Conservation (phyloP, 164 flowering plant genomes). For the Warburgia ugandensis region DNA sequence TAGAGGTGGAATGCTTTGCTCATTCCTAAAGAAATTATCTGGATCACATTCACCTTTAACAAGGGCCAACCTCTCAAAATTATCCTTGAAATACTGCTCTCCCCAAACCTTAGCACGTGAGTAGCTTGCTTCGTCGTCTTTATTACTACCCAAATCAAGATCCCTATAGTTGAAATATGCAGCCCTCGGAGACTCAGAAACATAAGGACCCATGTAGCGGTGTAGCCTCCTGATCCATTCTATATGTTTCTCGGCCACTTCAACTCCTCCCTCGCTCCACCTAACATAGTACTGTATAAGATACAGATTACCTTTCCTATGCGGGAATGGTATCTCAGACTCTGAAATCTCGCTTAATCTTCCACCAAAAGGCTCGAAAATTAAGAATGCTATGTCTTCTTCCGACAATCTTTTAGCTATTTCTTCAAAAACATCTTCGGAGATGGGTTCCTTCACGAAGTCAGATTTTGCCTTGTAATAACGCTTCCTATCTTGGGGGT, state of each 20-base stretch:
- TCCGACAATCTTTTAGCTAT: constrained; percentile 3
- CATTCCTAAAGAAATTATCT: constrained; percentile 15
- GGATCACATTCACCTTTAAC: constrained; percentile 21
- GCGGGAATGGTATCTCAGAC: constrained; percentile 20
- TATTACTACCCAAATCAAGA: constrained; percentile 20
- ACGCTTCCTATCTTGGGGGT: no score
- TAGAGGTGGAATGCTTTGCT: constrained; percentile 9
- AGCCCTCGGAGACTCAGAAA: constrained; percentile 14
- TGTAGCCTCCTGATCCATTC: constrained; percentile 16
- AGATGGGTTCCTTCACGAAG: constrained; percentile 15
- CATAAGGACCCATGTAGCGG: constrained; percentile 18
- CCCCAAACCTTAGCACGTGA: constrained; percentile 15
- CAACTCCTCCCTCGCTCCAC: constrained; percentile 9
- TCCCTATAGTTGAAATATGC: constrained; percentile 21
- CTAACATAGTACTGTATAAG: constrained; percentile 8
- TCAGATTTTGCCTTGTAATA: constrained; percentile 13
- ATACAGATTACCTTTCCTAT: constrained; percentile 9
- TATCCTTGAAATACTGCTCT: constrained; percentile 16
- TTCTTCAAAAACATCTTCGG: constrained; percentile 5
- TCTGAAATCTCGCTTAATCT: constrained; percentile 13
- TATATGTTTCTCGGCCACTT: constrained; percentile 2
- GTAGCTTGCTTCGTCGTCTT: constrained; percentile 6
- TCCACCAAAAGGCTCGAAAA: constrained; percentile 21
- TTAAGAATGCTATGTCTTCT: background rate
- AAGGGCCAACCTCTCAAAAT: constrained; percentile 21